Conservation (phyloP, 352 stramenopile species). For the Pythium brachiatum region DNA sequence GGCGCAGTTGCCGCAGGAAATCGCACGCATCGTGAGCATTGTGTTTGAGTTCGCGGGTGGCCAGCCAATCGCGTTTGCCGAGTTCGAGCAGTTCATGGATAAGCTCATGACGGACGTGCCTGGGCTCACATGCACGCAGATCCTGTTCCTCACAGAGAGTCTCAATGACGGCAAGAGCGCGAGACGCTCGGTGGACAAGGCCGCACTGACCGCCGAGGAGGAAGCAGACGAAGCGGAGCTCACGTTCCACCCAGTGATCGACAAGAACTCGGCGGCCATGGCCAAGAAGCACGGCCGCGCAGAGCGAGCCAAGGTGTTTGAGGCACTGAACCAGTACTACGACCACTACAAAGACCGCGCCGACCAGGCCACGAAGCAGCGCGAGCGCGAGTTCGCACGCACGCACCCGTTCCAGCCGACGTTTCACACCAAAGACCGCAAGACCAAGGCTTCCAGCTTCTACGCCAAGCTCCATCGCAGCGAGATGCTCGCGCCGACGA, state of each 20-base stretch:
- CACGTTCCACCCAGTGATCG: conserved; percentile 68
- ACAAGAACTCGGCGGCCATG: conserved; percentile 65
- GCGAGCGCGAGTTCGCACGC: conserved; percentile 54
- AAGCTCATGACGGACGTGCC: conserved; percentile 56
- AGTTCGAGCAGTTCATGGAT: conserved; percentile 60
- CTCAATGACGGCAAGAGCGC: conserved; percentile 40
- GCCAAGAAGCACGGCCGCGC: conserved; percentile 59
- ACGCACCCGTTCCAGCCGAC: conserved; percentile 65
- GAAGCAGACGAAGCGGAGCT: conserved; percentile 42
- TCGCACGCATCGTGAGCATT: conserved; percentile 53
- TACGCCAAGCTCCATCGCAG: conserved; percentile 51
- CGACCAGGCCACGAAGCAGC: conserved; percentile 46
- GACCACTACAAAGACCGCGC: conserved; percentile 66
- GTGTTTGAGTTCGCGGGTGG: conserved; percentile 65
- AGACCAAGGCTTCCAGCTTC: conserved; percentile 38
- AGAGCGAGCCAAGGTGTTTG: conserved; percentile 60
- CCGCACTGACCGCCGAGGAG: conserved; percentile 15
- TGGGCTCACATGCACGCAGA: conserved; percentile 67
- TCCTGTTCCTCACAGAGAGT: conserved; percentile 62
- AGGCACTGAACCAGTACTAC: conserved; percentile 69
- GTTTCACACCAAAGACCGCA: conserved; percentile 42
- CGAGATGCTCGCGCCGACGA: conserved; percentile 10
- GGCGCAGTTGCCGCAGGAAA: conserved; percentile 44
- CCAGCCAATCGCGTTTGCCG: conserved; percentile 34
- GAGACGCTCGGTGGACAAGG: conserved; percentile 19